A percentile compares a stretch with the other conserved stretches of the same genome.
Evolutionary conservation across 2,329 filamentous ascomycete species (phyloP).

Genomic region (Paecilomyces sp.): DNA sequence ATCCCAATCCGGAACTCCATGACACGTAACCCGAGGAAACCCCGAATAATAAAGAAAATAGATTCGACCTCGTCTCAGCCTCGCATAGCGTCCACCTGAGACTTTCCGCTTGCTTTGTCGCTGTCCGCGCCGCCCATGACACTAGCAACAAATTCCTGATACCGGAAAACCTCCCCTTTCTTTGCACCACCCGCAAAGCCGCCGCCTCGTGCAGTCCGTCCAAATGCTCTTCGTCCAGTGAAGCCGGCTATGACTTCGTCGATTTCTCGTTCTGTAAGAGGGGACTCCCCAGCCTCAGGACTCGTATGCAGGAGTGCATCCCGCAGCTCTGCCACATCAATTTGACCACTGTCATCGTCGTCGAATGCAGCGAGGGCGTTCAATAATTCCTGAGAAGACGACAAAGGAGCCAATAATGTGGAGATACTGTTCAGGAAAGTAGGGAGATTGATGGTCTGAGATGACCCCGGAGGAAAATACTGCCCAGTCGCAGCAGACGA

Average conservation of each 20-base stretch:
- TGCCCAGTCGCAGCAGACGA: slow-evolving; percentile 62
- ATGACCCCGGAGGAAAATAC: slow-evolving; percentile 71
- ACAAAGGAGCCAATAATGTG: slow-evolving; percentile 64
- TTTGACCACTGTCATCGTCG: slow-evolving; percentile 87
- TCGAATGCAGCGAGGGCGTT: slow-evolving; percentile 95
- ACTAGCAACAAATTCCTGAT: slow-evolving; percentile 80
- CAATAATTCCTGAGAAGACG: slow-evolving; percentile 69
- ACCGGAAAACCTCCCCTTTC: slow-evolving; percentile 84
- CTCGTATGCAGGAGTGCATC: slow-evolving; percentile 77
- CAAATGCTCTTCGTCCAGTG: slow-evolving; percentile 75
- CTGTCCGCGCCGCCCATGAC: slow-evolving; percentile 49
- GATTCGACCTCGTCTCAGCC: not conserved
- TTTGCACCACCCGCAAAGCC: slow-evolving; percentile 48
- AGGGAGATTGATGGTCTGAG: slow-evolving; percentile 72
- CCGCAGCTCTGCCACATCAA: slow-evolving; percentile 74
- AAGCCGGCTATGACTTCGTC: slow-evolving; percentile 85
- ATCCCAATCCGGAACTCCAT: slow-evolving; percentile 1
- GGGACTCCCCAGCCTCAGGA: slow-evolving; percentile 61
- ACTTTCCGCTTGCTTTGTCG: slow-evolving; percentile 8
- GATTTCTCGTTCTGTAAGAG: slow-evolving; percentile 65
- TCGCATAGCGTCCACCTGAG: not conserved
- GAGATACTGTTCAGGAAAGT: slow-evolving; percentile 80
- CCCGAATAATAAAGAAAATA: not conserved
- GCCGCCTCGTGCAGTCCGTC: slow-evolving; percentile 44
- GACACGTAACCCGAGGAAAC: not conserved